A percentile compares a stretch with the other conserved stretches of the same genome.
phyloP scores from a whole-genome alignment of 805 yeast species.

The Cyberlindnera maritima region DNA sequence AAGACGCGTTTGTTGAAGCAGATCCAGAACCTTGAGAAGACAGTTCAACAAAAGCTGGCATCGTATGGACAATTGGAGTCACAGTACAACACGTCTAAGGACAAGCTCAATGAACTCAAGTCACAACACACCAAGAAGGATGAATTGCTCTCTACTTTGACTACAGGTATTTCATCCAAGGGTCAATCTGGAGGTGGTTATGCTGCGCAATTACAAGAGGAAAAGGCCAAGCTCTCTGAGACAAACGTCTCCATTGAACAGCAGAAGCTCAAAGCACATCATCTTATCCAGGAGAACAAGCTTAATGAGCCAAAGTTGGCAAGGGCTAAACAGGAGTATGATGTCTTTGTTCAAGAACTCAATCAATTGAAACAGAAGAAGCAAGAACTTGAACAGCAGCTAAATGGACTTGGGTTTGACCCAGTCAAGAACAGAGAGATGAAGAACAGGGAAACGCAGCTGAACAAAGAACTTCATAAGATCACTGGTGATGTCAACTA shows the following conservation, averaged over 20 bases:
- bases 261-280: conserved; percentile 53
- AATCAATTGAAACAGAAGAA: conserved; percentile 39
- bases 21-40: conserved; percentile 32
- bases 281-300: conserved; percentile 50
- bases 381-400: conserved; percentile 36
- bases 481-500: conserved; percentile 48
- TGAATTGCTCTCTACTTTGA: conserved; percentile 75
- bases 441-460: conserved; percentile 40
- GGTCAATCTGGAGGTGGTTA: conserved; percentile 79
- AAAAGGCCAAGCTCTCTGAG: conserved; percentile 52
- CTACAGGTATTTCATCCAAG: conserved; percentile 85
- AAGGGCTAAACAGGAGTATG: conserved; percentile 51
- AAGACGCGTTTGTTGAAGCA: conserved; percentile 33
- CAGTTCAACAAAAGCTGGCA: conserved; percentile 35
- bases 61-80: conserved; percentile 40
- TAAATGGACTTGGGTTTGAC: conserved; percentile 57
- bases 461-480: conserved; percentile 44
- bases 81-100: conserved; percentile 44
- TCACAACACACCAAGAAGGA: conserved; percentile 56
- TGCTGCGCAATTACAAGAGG: conserved; percentile 62
- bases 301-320: conserved; percentile 45
- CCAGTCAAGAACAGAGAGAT: conserved; percentile 42
- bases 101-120: conserved; percentile 43
- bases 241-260: conserved; percentile 57
- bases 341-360: conserved; percentile 40